Base-by-base conservation (phyloP, 2,329 filamentous ascomycete species). In the Fusarium guadeloupense region DNA sequence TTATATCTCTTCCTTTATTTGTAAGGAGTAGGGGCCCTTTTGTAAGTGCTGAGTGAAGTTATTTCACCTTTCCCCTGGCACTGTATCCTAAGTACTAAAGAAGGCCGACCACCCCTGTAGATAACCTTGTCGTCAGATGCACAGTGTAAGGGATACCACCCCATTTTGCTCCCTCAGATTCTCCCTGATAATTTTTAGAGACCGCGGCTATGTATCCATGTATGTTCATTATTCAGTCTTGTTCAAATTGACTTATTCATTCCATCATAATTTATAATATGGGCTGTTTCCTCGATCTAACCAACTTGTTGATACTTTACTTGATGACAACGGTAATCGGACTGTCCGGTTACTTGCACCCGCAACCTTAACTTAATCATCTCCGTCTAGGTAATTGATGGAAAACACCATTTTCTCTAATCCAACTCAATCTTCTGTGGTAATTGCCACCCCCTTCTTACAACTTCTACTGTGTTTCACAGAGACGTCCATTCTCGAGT, bases 41-140 rank as follows among this genome's bases (percentile, higher is more conserved):
- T 54, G 45, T 31, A 51, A 54, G 44, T 17, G 45, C 13, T 26
- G 10, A 26, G 9, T 10, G 7, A 12, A 9, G 46, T 41, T 41
- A 54, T 38, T 25, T 54, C 23, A 26, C 33, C 26, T 44, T 35
- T 44, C 30, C 46, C 56, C 47, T 34, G 38, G 39, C 38, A 54
- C 21, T 25, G 35, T 42, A 26, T 17, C 46, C 23, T 25, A 9
- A 25, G 28, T 14, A 31, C 28, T 31, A 31, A 31, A 31, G 30
- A 52, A 54, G 55, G 49, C 31, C 35, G 40, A 63, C 57, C 60
- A 50, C 35, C 56, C 60, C 60, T 63, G 60, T 40, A 55, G 60
- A 56, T 28, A 40, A 54, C 44, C 43, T 45, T 33, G 23, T 50
- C 38, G 46, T 30, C 17, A 21, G 26, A 20, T 31, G 50, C 34